Conservation (phyloP, 768 basidiomycete genomes). For the Kwoniella mangroviensis region DNA sequence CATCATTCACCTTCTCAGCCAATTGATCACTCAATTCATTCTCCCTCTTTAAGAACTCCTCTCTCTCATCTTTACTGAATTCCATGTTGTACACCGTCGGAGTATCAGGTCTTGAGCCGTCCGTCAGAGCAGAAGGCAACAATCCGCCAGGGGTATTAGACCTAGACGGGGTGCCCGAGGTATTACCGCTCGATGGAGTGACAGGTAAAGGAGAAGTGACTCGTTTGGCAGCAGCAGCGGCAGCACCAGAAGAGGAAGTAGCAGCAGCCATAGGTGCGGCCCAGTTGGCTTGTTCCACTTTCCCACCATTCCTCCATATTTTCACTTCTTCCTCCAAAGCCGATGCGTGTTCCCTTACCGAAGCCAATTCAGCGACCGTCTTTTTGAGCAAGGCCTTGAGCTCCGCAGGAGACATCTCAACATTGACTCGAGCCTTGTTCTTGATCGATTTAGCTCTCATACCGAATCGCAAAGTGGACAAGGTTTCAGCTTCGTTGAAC, state of each 20-base stretch:
- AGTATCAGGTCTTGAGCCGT: slow-evolving; percentile 87
- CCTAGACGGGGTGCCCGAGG: slow-evolving; percentile 69
- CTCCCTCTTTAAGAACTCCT: slow-evolving; percentile 94
- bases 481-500: slow-evolving; percentile 95
- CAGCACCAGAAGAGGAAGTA: slow-evolving; percentile 10
- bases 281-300: slow-evolving; percentile 84
- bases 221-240: slow-evolving; percentile 61
- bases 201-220: slow-evolving; percentile 68
- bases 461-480: slow-evolving; percentile 97
- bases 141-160: slow-evolving; percentile 62
- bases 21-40: slow-evolving; percentile 93
- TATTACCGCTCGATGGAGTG: slow-evolving; percentile 63
- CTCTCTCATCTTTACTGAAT: slow-evolving; percentile 94
- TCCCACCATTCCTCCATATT: slow-evolving; percentile 84
- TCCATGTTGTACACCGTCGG: slow-evolving; percentile 70
- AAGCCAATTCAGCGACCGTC: slow-evolving; percentile 80
- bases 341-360: slow-evolving; percentile 82
- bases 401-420: slow-evolving; percentile 90
- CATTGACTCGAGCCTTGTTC: slow-evolving; percentile 98
- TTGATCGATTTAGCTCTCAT: slow-evolving; percentile 99
- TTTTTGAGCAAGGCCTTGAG: slow-evolving; percentile 90
- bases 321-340: slow-evolving; percentile 84
- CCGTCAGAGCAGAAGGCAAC: slow-evolving; percentile 72
- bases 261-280: slow-evolving; percentile 55
- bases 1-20: slow-evolving; percentile 68